phyloP scores from a whole-genome alignment of 2,329 filamentous ascomycete species.

The Plenodomus tracheiphilus region DNA sequence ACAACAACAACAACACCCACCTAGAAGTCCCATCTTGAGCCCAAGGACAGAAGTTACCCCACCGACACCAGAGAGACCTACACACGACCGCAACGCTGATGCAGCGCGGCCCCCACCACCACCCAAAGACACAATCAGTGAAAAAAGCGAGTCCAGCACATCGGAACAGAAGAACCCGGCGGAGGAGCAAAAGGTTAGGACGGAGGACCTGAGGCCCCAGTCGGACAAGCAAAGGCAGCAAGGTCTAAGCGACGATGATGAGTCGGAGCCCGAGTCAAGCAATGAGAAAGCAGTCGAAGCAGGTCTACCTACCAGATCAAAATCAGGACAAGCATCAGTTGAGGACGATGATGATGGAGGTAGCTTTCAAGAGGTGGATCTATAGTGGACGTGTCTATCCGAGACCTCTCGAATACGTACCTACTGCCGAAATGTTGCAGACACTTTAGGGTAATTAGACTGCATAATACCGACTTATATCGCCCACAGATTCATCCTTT shows the following conservation, averaged over 20 bases:
- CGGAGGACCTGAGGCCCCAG: conserved; percentile 38
- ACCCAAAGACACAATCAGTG: conserved; percentile 35
- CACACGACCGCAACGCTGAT: conserved; percentile 25
- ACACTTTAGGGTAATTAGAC: background rate
- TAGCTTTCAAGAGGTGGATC: conserved; percentile 41
- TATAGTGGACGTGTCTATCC: conserved; percentile 13
- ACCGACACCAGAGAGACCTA: conserved; percentile 52
- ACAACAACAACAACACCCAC: conserved; percentile 29
- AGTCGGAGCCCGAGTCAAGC: conserved; percentile 19
- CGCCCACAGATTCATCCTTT: background rate
- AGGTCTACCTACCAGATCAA: conserved; percentile 30
- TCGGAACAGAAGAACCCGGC: conserved; percentile 36
- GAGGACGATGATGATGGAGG: conserved; percentile 37
- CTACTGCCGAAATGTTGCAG: background rate
- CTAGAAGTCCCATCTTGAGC: conserved; percentile 42
- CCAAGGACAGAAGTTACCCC: conserved; percentile 56
- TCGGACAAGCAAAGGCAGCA: conserved; percentile 30
- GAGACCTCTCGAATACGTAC: background rate
- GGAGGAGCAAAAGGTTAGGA: conserved; percentile 40
- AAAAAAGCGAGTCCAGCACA: conserved; percentile 23
- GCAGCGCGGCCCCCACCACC: conserved; percentile 40
- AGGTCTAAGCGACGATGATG: conserved; percentile 30
- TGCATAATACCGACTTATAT: background rate
- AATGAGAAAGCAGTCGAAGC: conserved; percentile 34
- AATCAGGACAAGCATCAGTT: conserved; percentile 29